Base-by-base conservation (phyloP, 2,329 filamentous ascomycete species). In the Fulvia fulva region DNA sequence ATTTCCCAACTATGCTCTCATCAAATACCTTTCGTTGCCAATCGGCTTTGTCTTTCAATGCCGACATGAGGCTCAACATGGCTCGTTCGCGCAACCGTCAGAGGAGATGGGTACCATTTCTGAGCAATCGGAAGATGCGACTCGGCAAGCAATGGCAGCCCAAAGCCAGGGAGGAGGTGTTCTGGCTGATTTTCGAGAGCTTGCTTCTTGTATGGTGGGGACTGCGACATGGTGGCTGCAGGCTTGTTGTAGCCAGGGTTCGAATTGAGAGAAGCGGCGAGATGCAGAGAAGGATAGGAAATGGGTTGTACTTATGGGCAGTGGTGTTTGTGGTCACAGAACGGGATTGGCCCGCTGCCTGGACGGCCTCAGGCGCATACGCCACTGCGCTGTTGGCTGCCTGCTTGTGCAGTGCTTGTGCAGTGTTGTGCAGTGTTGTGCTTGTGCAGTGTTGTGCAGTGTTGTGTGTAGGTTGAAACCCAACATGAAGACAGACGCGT, bases 11-110 rank as follows among this genome's bases (percentile, higher is more conserved):
- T 19, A 70, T 69, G 0, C 23, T 37, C 5, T 70, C 60, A 25
- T 71, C 65, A 49, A 65, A 64, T 1, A 70, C 57, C 44, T 71
- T 70, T 3, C 56, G 43, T 21, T 62, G 51, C 69, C 69, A 71
- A 12, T 65, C 53, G 5, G 65, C 59, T 45, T 70, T 70, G 44
- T 71, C 68, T 26, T 61, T 66, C 14, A 70, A 51, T 11, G 54
- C 41, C 22, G 63, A 57, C 54, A 70, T 61, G 23, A 70, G 45
- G 8, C 51, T 55, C 23, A 69, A 46, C 68, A 69, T 69, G 5
- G 54, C 46, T 6, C 58, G 51, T 46, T 69, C 67, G 19, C 64
- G 58, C 5, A n/a, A 66, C 43, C 5, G 65, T 66, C 25, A 65
- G n/a, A 5, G 58, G 34, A 1, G 19, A 45, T 1, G 54, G 60